These are phyloP conservation scores for Taxillus chinensis DNA, from an alignment of 164 flowering plant genomes.

Conservation along the genomic window DNA sequence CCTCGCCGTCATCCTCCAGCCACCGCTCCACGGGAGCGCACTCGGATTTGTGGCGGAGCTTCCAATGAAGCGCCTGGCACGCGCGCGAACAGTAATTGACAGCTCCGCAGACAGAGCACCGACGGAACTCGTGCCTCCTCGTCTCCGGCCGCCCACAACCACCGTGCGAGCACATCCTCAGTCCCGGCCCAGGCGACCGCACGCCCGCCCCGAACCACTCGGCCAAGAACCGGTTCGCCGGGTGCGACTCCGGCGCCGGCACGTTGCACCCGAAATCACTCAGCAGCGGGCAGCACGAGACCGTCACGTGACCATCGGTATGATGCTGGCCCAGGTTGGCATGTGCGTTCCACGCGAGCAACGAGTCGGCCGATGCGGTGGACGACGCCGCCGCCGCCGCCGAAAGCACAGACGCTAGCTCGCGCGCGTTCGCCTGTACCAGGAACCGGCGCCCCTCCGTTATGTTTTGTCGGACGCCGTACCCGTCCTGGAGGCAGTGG, in stretches of 20 bases:
- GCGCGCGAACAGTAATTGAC: conserved; percentile 94
- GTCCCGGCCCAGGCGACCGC: conserved; percentile 32
- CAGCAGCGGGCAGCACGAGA: conserved; percentile 53
- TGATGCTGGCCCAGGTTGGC: conserved; percentile 10
- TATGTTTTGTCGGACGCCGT: not conserved
- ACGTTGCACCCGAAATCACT: conserved; percentile 93
- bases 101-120: conserved; percentile 84
- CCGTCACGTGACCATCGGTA: conserved; percentile 14
- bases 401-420: not conserved
- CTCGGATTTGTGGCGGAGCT: conserved; percentile 61
- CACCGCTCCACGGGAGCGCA: conserved; percentile 57
- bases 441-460: conserved; percentile 25
- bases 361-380: conserved; percentile 16
- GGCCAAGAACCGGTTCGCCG: conserved; percentile 57
- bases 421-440: conserved; percentile 11
- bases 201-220: conserved; percentile 58
- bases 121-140: conserved; percentile 66
- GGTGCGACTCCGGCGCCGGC: conserved; percentile 68
- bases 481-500: conserved; percentile 7
- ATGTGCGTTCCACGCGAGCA: conserved; percentile 32
- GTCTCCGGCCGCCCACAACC: conserved; percentile 92
- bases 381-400: conserved; percentile 8
- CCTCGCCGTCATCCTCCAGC: conserved; percentile 21
- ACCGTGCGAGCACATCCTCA: conserved; percentile 63
- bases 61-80: conserved; percentile 97